These are phyloP conservation scores for Gentiana dahurica DNA, from an alignment of 257 asterid genomes.

Conservation along the genomic window DNA sequence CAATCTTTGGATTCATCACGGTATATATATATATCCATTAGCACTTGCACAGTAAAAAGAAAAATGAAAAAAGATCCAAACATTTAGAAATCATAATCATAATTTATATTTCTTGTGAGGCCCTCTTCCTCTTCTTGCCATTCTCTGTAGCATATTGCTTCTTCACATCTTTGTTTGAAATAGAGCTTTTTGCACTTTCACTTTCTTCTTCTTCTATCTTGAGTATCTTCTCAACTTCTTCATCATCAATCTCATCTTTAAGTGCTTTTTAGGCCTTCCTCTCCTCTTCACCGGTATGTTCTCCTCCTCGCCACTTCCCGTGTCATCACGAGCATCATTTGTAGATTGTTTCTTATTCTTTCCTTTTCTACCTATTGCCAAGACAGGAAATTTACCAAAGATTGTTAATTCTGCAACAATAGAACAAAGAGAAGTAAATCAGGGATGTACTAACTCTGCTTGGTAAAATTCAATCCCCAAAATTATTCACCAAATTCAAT, in stretches of 20 bases:
- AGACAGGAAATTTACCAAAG: slow-evolving; percentile 14
- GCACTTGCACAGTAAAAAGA: too few species aligned
- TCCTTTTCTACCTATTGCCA: slow-evolving; percentile 70
- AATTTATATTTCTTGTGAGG: slow-evolving; percentile 34
- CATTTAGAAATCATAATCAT: too few species aligned
- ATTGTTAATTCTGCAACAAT: slow-evolving; percentile 29
- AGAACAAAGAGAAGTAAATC: slow-evolving; percentile 1
- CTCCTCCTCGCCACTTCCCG: slow-evolving; percentile 66
- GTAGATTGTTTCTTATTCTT: slow-evolving; percentile 55
- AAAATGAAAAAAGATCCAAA: too few species aligned
- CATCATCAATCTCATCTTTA: slow-evolving; percentile 39
- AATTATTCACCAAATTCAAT: background rate
- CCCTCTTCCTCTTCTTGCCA: slow-evolving; percentile 56
- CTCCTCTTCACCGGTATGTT: slow-evolving; percentile 50
- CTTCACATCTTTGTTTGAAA: slow-evolving; percentile 28
- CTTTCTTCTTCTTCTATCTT: slow-evolving; percentile 38
- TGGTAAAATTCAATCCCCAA: background rate
- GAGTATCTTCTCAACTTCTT: slow-evolving; percentile 37
- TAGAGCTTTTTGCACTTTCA: slow-evolving; percentile 29
- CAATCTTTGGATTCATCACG: too few species aligned
- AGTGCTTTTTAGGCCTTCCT: slow-evolving; percentile 64
- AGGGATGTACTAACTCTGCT: background rate
- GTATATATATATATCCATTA: too few species aligned
- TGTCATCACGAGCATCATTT: slow-evolving; percentile 31
- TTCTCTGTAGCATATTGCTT: slow-evolving; percentile 31